A percentile compares a stretch with the other conserved stretches of the same genome.
Evolutionary conservation across 495 filamentous ascomycete genomes (phyloP).

Genomic region (Aspergillus carlsbadensis): DNA sequence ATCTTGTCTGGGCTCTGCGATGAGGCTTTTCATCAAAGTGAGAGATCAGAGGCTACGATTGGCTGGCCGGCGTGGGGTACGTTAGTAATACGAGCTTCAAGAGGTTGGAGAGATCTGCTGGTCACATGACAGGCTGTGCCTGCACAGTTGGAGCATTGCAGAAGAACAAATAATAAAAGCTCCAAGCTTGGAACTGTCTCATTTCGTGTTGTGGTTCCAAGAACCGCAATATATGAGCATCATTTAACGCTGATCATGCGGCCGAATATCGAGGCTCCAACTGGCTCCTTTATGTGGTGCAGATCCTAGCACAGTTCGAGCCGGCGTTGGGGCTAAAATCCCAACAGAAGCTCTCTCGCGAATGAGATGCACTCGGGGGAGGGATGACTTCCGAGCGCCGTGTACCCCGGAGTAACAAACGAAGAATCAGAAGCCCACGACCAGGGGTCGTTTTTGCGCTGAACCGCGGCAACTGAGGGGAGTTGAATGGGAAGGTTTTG

Average conservation of each 20-base stretch:
- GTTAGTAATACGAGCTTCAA: too few species aligned
- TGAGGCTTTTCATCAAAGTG: too few species aligned
- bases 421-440: slow-evolving; percentile 8
- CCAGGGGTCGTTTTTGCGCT: background rate
- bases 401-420: background rate
- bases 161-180: too few species aligned
- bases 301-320: background rate
- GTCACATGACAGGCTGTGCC: background rate
- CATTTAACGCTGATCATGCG: background rate
- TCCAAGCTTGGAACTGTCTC: too few species aligned
- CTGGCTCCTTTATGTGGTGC: background rate
- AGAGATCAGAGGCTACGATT: too few species aligned
- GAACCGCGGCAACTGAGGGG: slow-evolving; percentile 12
- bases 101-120: too few species aligned
- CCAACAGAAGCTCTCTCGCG: slow-evolving; percentile 21
- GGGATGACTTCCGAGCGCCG: background rate
- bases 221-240: background rate
- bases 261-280: background rate
- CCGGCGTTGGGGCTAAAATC: slow-evolving; percentile 20
- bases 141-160: too few species aligned
- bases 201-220: background rate
- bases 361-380: background rate
- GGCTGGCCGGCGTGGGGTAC: too few species aligned
- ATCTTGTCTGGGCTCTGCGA: too few species aligned
- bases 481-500: background rate